Percentiles rank a stretch among this genome's conserved stretches.
phyloP scores from a whole-genome alignment of 805 yeast species.

The Maudiozyma serrabonitensis region DNA sequence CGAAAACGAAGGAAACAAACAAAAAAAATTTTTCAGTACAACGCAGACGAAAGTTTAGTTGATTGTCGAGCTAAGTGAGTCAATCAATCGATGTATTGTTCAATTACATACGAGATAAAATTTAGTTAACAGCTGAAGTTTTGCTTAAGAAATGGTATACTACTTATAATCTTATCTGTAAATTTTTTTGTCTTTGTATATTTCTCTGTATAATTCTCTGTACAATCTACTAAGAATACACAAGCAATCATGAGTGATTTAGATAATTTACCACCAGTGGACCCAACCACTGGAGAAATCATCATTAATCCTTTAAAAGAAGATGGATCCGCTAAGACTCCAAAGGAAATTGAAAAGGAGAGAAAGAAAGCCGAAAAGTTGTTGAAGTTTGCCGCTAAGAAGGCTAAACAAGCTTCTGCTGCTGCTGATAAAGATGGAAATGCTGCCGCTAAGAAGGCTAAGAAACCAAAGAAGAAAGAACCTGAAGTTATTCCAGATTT shows the following conservation, averaged over 20 bases:
- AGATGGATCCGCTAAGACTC: slow-evolving; percentile 50
- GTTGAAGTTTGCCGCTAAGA: slow-evolving; percentile 77
- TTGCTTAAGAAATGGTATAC: too few species aligned
- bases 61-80: too few species aligned
- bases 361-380: slow-evolving; percentile 80
- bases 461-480: slow-evolving; percentile 58
- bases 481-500: slow-evolving; percentile 76
- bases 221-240: neutral
- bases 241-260: slow-evolving; percentile 22
- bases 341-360: slow-evolving; percentile 79
- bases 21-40: too few species aligned
- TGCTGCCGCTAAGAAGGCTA: slow-evolving; percentile 45
- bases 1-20: neutral
- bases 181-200: too few species aligned
- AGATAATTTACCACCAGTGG: slow-evolving; percentile 28
- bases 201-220: too few species aligned
- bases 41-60: too few species aligned
- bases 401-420: slow-evolving; percentile 42
- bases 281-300: slow-evolving; percentile 30
- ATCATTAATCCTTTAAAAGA: slow-evolving; percentile 31
- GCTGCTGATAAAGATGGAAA: slow-evolving; percentile 30
- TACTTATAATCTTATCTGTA: too few species aligned
- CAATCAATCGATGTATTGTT: too few species aligned
- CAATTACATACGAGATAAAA: too few species aligned
- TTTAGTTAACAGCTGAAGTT: too few species aligned